These are phyloP conservation scores for Penicillium cinerascens DNA, from an alignment of 495 filamentous ascomycete genomes.

Conservation along the genomic window DNA sequence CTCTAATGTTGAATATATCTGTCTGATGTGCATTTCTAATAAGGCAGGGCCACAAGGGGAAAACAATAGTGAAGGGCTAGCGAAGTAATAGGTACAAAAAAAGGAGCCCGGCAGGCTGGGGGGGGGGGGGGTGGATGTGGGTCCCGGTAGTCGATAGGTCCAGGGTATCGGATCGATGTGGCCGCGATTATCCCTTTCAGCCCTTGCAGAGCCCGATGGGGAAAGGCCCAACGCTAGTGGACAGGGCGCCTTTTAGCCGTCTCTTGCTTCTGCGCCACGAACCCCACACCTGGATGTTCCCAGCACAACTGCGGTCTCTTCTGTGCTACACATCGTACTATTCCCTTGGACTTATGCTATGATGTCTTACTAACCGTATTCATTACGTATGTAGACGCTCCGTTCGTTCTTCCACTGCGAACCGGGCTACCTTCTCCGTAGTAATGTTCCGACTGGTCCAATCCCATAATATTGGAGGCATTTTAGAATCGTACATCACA, in stretches of 20 bases:
- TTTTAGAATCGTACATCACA: background rate
- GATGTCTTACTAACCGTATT: conserved; percentile 1
- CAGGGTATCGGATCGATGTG: conserved; percentile 18
- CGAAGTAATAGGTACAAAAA: background rate
- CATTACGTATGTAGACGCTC: background rate
- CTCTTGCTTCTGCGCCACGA: conserved; percentile 1
- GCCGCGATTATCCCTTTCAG: conserved; percentile 10
- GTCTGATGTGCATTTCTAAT: background rate
- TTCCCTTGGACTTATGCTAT: background rate
- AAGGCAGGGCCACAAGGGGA: background rate
- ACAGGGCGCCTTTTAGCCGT: conserved; percentile 1
- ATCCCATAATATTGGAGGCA: background rate
- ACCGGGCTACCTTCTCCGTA: background rate
- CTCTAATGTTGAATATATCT: background rate
- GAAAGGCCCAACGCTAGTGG: background rate
- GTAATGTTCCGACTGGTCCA: background rate
- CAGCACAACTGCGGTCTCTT: background rate
- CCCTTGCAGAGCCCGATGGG: conserved; percentile 15
- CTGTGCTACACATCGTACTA: background rate
- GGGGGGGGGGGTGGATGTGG: no score
- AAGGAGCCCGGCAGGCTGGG: background rate
- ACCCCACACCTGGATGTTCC: background rate
- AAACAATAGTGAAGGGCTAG: background rate
- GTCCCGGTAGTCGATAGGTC: conserved; percentile 11
- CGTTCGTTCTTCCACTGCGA: background rate